Conservation (phyloP, 805 yeast genomes). For the Cyberlindnera euphorbiiphila region DNA sequence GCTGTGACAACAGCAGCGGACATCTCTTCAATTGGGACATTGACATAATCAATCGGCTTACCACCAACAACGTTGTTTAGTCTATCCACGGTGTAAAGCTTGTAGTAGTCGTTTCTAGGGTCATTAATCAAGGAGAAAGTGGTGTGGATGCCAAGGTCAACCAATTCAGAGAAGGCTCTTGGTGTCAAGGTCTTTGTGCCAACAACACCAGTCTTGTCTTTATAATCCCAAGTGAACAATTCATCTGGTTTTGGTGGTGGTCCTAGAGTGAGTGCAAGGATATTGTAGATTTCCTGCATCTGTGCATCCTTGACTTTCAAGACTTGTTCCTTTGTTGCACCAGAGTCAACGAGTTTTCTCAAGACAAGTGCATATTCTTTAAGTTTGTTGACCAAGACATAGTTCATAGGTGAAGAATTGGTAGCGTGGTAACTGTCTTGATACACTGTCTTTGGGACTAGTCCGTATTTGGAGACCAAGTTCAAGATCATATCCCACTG, state of each 20-base stretch:
- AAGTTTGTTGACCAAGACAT: slow-evolving; percentile 58
- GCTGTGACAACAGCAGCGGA: slow-evolving; percentile 59
- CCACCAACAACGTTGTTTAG: slow-evolving; percentile 71
- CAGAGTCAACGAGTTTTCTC: slow-evolving; percentile 44
- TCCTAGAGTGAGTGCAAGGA: slow-evolving; percentile 64
- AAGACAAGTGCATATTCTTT: slow-evolving; percentile 70
- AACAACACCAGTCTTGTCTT: slow-evolving; percentile 56
- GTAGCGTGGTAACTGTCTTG: slow-evolving; percentile 57
- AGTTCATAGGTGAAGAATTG: slow-evolving; percentile 54
- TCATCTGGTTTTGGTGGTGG: slow-evolving; percentile 72
- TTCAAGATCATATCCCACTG: slow-evolving; percentile 81
- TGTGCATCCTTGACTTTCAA: slow-evolving; percentile 38
- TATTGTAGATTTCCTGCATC: slow-evolving; percentile 59
- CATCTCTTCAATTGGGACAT: slow-evolving; percentile 53
- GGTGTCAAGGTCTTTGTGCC: slow-evolving; percentile 55
- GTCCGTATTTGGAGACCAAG: slow-evolving; percentile 73
- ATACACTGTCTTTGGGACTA: slow-evolving; percentile 67
- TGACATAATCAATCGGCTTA: slow-evolving; percentile 63
- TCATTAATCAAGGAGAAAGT: slow-evolving; percentile 70
- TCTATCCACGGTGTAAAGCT: slow-evolving; percentile 64
- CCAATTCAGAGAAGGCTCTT: slow-evolving; percentile 52
- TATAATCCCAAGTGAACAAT: slow-evolving; percentile 67
- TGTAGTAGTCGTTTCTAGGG: slow-evolving; percentile 67
- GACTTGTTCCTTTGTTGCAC: slow-evolving; percentile 34
- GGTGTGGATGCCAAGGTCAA: slow-evolving; percentile 47